These are phyloP conservation scores for Trypanosoma congolense DNA, from an alignment of 208 protist species.

Conservation along the genomic window DNA sequence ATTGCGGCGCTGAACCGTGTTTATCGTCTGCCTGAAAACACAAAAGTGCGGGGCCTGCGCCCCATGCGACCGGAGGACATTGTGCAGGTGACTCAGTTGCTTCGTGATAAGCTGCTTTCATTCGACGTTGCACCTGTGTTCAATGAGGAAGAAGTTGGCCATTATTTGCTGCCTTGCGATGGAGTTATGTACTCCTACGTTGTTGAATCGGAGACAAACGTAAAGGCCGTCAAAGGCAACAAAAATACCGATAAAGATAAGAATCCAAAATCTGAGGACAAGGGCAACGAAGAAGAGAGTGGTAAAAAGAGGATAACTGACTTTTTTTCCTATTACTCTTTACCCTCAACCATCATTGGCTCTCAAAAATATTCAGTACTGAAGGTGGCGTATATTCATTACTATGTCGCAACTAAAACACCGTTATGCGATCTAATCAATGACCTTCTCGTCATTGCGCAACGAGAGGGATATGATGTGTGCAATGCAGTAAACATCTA, in stretches of 20 bases:
- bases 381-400: slow-evolving; percentile 96
- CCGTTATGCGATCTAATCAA: slow-evolving; percentile 84
- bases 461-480: slow-evolving; percentile 94
- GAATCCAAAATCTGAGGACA: neutral
- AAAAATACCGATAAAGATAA: neutral
- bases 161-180: slow-evolving; percentile 94
- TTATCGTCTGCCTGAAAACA: slow-evolving; percentile 55
- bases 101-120: slow-evolving; percentile 75
- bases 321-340: slow-evolving; percentile 96
- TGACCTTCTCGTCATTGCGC: slow-evolving; percentile 90
- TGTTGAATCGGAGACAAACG: slow-evolving; percentile 57
- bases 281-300: slow-evolving; percentile 11
- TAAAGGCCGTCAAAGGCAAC: slow-evolving; percentile 1
- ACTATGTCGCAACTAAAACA: slow-evolving; percentile 92
- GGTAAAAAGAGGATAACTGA: slow-evolving; percentile 89
- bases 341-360: slow-evolving; percentile 96
- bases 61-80: slow-evolving; percentile 82
- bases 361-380: slow-evolving; percentile 91
- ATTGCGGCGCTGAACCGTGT: slow-evolving; percentile 74
- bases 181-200: slow-evolving; percentile 96
- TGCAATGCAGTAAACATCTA: slow-evolving; percentile 98
- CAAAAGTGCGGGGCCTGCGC: slow-evolving; percentile 57
- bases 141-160: slow-evolving; percentile 90
- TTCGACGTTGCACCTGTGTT: slow-evolving; percentile 89
- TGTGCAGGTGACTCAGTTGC: slow-evolving; percentile 52